Conservation (phyloP, 768 basidiomycete species). For the Lactarius sanguifluus region DNA sequence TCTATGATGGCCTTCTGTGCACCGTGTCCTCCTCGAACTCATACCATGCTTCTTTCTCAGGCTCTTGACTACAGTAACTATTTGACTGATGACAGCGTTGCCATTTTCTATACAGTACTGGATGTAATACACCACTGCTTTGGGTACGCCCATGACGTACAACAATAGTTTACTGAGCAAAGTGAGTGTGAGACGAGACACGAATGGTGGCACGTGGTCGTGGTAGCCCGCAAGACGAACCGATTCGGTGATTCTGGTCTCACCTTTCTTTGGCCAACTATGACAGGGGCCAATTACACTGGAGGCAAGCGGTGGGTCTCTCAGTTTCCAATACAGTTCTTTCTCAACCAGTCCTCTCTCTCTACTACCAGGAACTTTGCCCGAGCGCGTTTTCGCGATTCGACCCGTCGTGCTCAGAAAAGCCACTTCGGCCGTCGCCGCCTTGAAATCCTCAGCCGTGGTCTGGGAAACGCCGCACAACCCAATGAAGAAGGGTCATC, state of each 20-base stretch:
- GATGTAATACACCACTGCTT: background rate
- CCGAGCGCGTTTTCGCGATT: conserved; percentile 27
- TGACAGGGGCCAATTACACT: conserved; percentile 29
- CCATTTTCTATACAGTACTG: background rate
- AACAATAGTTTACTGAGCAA: no score
- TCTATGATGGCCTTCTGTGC: background rate
- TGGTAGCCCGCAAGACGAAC: background rate
- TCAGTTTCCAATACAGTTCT: no score
- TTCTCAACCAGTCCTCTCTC: background rate
- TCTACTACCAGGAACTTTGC: conserved; percentile 24
- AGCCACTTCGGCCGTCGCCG: conserved; percentile 29
- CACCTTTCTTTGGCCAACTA: background rate
- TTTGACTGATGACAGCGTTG: background rate
- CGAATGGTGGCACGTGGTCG: conserved; percentile 4
- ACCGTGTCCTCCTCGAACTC: background rate
- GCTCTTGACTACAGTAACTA: background rate
- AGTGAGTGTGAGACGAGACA: background rate
- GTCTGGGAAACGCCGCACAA: conserved; percentile 7
- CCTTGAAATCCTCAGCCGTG: conserved; percentile 23
- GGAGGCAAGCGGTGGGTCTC: conserved; percentile 26
- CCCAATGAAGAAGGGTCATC: background rate
- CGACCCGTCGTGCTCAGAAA: conserved; percentile 25
- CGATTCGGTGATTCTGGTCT: background rate
- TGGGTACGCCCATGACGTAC: background rate
- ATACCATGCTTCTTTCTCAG: background rate